These are phyloP conservation scores for Beauveria bassiana DNA, from an alignment of 2,329 filamentous ascomycete species.

Conservation along the genomic window DNA sequence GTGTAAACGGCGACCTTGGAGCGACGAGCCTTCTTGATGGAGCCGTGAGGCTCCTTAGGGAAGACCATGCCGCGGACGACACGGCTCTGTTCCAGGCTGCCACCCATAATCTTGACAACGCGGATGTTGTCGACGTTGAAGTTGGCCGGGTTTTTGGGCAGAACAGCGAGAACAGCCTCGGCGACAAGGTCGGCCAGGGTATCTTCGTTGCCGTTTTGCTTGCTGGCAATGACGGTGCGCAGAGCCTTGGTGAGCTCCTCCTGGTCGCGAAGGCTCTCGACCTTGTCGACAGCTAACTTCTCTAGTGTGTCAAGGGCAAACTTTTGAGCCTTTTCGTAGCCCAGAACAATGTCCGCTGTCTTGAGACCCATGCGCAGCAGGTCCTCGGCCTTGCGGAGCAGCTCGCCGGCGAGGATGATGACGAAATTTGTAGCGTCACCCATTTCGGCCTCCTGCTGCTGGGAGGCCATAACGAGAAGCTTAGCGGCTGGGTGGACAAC, in stretches of 20 bases:
- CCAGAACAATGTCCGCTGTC: conserved; percentile 93
- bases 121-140: conserved; percentile 99
- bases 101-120: conserved; percentile 99
- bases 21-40: conserved; percentile 80
- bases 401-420: conserved; percentile 88
- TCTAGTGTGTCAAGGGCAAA: conserved; percentile 81
- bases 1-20: conserved; percentile 97
- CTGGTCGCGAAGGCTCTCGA: conserved; percentile 73
- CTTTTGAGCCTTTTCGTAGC: conserved; percentile 90
- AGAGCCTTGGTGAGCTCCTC: conserved; percentile 90
- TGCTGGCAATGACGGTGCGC: conserved; percentile 89
- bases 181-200: conserved; percentile 80
- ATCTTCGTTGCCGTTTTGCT: conserved; percentile 91
- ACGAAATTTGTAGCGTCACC: conserved; percentile 97
- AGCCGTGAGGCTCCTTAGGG: conserved; percentile 86
- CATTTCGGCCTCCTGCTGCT: conserved; percentile 99
- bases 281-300: conserved; percentile 83
- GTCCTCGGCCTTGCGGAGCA: conserved; percentile 95
- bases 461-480: conserved; percentile 94
- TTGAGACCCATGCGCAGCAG: conserved; percentile 94
- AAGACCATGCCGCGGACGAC: conserved; percentile 99
- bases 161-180: conserved; percentile 74
- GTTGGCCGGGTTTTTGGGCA: conserved; percentile 90
- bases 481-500: conserved; percentile 98
- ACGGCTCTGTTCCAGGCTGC: conserved; percentile 84